These are phyloP conservation scores for Phylloporus sp. DNA, from an alignment of 768 basidiomycete species.

Conservation along the genomic window DNA sequence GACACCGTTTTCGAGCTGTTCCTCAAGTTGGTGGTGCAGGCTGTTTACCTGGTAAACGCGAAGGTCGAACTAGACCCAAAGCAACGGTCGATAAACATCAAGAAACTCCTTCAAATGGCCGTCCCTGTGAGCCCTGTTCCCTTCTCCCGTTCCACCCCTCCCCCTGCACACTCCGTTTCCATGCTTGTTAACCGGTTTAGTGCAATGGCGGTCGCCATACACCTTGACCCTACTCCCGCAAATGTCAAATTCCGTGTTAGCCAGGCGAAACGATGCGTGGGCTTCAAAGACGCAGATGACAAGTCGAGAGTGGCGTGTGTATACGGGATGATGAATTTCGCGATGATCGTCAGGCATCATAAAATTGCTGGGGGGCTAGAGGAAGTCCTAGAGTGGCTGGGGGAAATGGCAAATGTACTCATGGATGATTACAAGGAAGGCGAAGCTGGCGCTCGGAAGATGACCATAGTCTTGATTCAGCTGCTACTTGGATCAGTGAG, in stretches of 20 bases:
- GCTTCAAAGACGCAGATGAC: conserved; percentile 61
- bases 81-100: conserved; percentile 43
- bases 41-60: conserved; percentile 33
- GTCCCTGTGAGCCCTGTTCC: conserved; percentile 69
- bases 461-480: conserved; percentile 40
- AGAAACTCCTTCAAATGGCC: conserved; percentile 68
- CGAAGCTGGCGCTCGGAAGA: conserved; percentile 19
- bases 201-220: conserved; percentile 64
- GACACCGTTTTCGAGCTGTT: conserved; percentile 81
- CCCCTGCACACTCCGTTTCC: conserved; percentile 54
- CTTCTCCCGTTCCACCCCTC: conserved; percentile 53
- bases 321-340: conserved; percentile 69
- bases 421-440: conserved; percentile 48
- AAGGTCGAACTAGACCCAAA: conserved; percentile 32
- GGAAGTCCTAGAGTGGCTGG: conserved; percentile 60
- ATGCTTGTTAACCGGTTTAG: conserved; percentile 81
- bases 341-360: conserved; percentile 56
- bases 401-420: conserved; percentile 53
- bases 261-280: conserved; percentile 64
- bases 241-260: conserved; percentile 51
- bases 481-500: conserved; percentile 57
- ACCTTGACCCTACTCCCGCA: conserved; percentile 54
- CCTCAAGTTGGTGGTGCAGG: conserved; percentile 75
- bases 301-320: conserved; percentile 68
- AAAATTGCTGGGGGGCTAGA: conserved; percentile 40